Percentiles rank a stretch among this genome's conserved stretches.
Evolutionary conservation across 179 eudicot genomes (phyloP).

Genomic region (Gypsophila paniculata): DNA sequence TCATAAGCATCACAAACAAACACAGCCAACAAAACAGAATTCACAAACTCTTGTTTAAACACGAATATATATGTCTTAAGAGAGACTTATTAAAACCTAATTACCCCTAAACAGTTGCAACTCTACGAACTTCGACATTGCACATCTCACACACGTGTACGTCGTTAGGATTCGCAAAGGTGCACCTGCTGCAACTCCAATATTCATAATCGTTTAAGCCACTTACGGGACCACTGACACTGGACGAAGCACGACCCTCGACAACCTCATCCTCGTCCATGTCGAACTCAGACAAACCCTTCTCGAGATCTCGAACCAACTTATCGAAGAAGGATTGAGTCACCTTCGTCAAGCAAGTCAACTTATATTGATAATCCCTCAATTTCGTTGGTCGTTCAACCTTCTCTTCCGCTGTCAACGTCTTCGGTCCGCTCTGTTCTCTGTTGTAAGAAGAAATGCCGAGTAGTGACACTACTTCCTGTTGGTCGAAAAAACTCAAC

Average conservation of each 20-base stretch:
- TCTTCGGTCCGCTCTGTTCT: not conserved
- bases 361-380: not conserved
- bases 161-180: not conserved
- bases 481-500: not conserved
- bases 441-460: too few relatives aligned
- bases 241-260: too few relatives aligned
- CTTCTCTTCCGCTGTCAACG: not conserved
- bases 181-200: not conserved
- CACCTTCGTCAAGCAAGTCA: not conserved
- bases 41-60: too few relatives aligned
- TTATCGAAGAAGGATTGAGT: not conserved
- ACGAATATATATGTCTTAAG: too few relatives aligned
- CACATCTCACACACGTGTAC: not conserved
- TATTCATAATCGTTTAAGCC: not conserved
- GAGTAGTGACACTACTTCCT: too few relatives aligned
- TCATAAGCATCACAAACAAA: too few relatives aligned
- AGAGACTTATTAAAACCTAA: too few relatives aligned
- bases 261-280: not conserved
- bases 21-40: too few relatives aligned
- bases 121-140: not conserved
- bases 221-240: too few relatives aligned
- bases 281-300: not conserved
- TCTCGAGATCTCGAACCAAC: constrained; percentile 8
- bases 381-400: not conserved
- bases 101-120: too few relatives aligned